Evolutionary conservation across 768 basidiomycete species (phyloP).

Genomic region (Leccinum pellstonianum): DNA sequence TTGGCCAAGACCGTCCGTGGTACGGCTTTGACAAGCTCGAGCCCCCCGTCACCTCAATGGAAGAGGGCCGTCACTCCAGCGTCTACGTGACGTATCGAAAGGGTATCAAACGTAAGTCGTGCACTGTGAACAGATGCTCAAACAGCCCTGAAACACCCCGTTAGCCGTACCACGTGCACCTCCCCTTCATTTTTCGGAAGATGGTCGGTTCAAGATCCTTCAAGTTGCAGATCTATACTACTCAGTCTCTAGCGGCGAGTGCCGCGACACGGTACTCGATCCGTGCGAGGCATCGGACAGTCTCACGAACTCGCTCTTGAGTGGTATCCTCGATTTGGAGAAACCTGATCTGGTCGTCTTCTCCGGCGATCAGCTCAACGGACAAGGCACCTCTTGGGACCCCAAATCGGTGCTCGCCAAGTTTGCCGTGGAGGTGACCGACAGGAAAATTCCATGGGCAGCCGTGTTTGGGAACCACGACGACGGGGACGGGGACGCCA

Average conservation of each 20-base stretch:
- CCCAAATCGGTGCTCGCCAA: constrained; percentile 85
- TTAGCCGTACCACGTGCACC: constrained; percentile 69
- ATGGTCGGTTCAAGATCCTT: constrained; percentile 86
- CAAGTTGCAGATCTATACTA: constrained; percentile 95
- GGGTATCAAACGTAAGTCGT: constrained; percentile 66
- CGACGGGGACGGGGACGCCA: constrained; percentile 60
- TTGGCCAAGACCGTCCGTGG: constrained; percentile 81
- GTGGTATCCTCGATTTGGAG: constrained; percentile 68
- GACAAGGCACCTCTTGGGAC: constrained; percentile 89
- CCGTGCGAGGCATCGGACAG: constrained; percentile 70
- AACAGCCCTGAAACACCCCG: constrained; percentile 2
- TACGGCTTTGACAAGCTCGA: constrained; percentile 80
- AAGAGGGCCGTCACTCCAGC: constrained; percentile 42
- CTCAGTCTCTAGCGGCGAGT: constrained; percentile 74
- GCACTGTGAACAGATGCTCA: too few species aligned
- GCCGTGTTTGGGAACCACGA: constrained; percentile 96
- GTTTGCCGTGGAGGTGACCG: constrained; percentile 75
- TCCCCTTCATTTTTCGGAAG: constrained; percentile 76
- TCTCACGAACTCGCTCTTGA: constrained; percentile 72
- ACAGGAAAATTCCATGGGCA: constrained; percentile 82
- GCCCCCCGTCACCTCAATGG: constrained; percentile 51
- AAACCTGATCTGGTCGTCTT: constrained; percentile 92
- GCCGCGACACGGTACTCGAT: constrained; percentile 62
- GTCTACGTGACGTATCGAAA: constrained; percentile 68
- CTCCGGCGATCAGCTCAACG: constrained; percentile 91